phyloP scores from a whole-genome alignment of 306 rosid species.

The Phaseolus lunatus region DNA sequence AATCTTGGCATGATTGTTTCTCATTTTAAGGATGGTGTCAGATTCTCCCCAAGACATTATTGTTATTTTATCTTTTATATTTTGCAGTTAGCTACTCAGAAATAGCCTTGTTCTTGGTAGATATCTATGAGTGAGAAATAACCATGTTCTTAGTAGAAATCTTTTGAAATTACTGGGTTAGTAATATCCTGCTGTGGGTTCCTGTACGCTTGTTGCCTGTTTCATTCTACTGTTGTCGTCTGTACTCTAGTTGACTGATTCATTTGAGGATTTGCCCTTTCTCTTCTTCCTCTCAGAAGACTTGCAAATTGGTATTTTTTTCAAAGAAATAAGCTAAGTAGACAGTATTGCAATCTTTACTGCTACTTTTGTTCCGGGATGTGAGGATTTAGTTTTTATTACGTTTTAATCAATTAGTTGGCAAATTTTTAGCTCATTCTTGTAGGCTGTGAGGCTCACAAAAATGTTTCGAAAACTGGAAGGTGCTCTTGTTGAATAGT shows the following conservation, averaged over 20 bases:
- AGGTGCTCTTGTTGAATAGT: slow-evolving; percentile 7
- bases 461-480: background rate
- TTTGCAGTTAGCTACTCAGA: background rate
- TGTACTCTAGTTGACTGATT: background rate
- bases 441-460: background rate
- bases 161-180: background rate
- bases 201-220: slow-evolving; percentile 8
- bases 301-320: background rate
- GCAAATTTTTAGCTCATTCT: background rate
- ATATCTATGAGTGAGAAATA: background rate
- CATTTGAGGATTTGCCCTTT: background rate
- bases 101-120: slow-evolving; percentile 14
- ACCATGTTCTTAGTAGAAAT: slow-evolving; percentile 30
- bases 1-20: background rate
- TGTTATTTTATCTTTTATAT: background rate
- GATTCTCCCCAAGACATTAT: background rate
- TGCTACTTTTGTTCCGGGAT: slow-evolving; percentile 1
- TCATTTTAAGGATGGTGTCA: background rate
- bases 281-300: background rate
- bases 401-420: background rate
- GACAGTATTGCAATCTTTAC: background rate
- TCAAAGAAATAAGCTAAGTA: background rate
- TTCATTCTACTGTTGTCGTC: too few species aligned
- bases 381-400: slow-evolving; percentile 4
- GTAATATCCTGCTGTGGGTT: slow-evolving; percentile 13